Conservation (phyloP, 352 stramenopile genomes). For the Elongisporangium undulatum region DNA sequence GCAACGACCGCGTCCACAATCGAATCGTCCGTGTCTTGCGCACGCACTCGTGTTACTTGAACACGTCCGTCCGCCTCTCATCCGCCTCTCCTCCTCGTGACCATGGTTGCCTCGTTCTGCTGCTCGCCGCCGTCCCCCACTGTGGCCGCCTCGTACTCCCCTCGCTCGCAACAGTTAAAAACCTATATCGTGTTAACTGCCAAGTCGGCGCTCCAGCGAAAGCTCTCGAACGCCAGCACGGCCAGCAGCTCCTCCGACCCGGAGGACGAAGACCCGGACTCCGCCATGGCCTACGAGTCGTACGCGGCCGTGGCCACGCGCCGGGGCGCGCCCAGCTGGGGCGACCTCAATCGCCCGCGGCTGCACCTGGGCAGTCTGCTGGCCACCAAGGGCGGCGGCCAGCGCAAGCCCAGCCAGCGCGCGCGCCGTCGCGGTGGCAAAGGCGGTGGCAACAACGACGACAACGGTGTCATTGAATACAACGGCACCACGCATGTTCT, state of each 20-base stretch:
- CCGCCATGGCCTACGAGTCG: slow-evolving; percentile 47
- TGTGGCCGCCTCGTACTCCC: slow-evolving; percentile 8
- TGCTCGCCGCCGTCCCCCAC: slow-evolving; percentile 26
- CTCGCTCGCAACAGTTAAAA: slow-evolving; percentile 13
- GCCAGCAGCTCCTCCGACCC: slow-evolving; percentile 33
- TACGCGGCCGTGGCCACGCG: slow-evolving; percentile 67
- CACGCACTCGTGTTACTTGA: neutral
- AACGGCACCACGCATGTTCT: slow-evolving; percentile 20
- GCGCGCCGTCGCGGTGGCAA: slow-evolving; percentile 13
- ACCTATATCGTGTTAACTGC: slow-evolving; percentile 36
- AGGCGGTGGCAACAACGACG: slow-evolving; percentile 5
- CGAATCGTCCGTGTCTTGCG: neutral
- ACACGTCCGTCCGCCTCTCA: slow-evolving; percentile 3
- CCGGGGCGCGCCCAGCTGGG: slow-evolving; percentile 40
- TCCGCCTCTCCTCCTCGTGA: slow-evolving; percentile 3
- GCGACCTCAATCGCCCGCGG: slow-evolving; percentile 50
- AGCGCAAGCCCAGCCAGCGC: slow-evolving; percentile 17
- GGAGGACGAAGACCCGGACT: slow-evolving; percentile 22
- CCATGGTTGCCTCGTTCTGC: slow-evolving; percentile 17
- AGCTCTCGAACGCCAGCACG: slow-evolving; percentile 24
- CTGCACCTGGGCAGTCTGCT: slow-evolving; percentile 23
- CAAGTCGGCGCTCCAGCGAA: slow-evolving; percentile 20
- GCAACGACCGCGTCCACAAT: neutral
- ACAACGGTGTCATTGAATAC: neutral
- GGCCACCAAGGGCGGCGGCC: slow-evolving; percentile 16